Percentiles rank a stretch among this genome's conserved stretches.
phyloP scores from a whole-genome alignment of 495 filamentous ascomycete species.

The Neohortaea acidophila region DNA sequence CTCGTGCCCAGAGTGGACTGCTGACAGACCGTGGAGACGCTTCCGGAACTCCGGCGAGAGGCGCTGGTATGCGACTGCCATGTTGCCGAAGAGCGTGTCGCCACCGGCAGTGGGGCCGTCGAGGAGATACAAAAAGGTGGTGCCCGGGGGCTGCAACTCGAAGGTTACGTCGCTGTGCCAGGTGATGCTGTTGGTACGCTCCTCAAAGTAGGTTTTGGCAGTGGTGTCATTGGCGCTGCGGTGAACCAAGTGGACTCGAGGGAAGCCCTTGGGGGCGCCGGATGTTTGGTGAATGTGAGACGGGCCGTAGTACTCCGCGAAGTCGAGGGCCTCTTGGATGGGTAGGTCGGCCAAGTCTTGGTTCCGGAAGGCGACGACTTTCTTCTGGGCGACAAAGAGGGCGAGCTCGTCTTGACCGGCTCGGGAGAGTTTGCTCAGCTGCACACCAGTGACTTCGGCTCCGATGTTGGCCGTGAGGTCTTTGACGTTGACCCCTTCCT shows the following conservation, averaged over 20 bases:
- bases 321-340: conserved; percentile 54
- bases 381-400: conserved; percentile 59
- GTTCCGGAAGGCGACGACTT: conserved; percentile 65
- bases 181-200: conserved; percentile 38
- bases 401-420: conserved; percentile 70
- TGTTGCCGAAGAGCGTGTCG: conserved; percentile 62
- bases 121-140: conserved; percentile 65
- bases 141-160: conserved; percentile 72
- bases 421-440: conserved; percentile 50
- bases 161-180: conserved; percentile 80
- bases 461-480: conserved; percentile 63
- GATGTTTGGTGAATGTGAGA: conserved; percentile 73
- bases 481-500: conserved; percentile 31
- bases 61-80: conserved; percentile 62
- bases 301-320: conserved; percentile 62
- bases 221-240: conserved; percentile 49
- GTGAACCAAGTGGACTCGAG: conserved; percentile 68
- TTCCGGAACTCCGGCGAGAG: conserved; percentile 55
- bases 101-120: conserved; percentile 63
- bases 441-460: conserved; percentile 58
- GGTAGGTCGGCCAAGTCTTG: conserved; percentile 66
- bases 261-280: conserved; percentile 52
- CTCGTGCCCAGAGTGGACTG: conserved; percentile 56
- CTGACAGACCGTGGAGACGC: conserved; percentile 61
- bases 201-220: conserved; percentile 43